Percentiles rank a stretch among this genome's conserved stretches.
phyloP scores from a whole-genome alignment of 768 basidiomycete genomes.

The Psilocybe cyanescens region DNA sequence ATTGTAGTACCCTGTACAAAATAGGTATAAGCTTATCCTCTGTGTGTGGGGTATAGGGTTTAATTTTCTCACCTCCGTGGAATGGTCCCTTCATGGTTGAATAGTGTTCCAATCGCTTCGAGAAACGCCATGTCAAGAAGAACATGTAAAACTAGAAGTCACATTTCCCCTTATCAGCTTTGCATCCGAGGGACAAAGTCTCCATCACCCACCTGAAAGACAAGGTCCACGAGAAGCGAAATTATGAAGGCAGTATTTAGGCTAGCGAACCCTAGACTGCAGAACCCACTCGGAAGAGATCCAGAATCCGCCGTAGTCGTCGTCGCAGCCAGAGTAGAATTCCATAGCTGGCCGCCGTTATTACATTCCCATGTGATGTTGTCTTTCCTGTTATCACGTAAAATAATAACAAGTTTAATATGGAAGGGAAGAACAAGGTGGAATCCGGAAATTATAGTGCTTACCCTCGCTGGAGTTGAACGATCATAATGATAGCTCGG shows the following conservation, averaged over 20 bases:
- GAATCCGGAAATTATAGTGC: conserved; percentile 19
- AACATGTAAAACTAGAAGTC: conserved; percentile 69
- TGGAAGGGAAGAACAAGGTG: conserved; percentile 7
- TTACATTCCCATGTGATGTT: conserved; percentile 76
- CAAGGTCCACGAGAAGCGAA: conserved; percentile 63
- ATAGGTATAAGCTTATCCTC: conserved; percentile 27
- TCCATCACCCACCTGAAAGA: conserved; percentile 58
- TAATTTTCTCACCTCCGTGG: conserved; percentile 55
- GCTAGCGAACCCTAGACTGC: conserved; percentile 59
- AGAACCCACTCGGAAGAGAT: conserved; percentile 58
- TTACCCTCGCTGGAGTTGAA: conserved; percentile 71
- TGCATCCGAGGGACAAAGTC: conserved; percentile 22
- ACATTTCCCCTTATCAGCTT: conserved; percentile 24
- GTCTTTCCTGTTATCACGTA: conserved; percentile 50
- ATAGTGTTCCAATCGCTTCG: conserved; percentile 72
- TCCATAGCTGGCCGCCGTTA: conserved; percentile 70
- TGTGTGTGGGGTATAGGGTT: conserved; percentile 15
- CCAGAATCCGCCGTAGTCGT: conserved; percentile 37
- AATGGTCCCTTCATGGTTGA: conserved; percentile 63
- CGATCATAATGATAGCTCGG: conserved; percentile 74
- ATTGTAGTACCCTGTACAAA: conserved; percentile 53
- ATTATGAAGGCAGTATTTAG: conserved; percentile 70
- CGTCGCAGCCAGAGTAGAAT: conserved; percentile 43
- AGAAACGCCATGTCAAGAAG: conserved; percentile 77
- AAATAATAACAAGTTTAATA: conserved; percentile 19